A percentile compares a stretch with the other conserved stretches of the same genome.
phyloP scores from a whole-genome alignment of 192 early-diverging fungal species.

The Chytriomyces confervae region DNA sequence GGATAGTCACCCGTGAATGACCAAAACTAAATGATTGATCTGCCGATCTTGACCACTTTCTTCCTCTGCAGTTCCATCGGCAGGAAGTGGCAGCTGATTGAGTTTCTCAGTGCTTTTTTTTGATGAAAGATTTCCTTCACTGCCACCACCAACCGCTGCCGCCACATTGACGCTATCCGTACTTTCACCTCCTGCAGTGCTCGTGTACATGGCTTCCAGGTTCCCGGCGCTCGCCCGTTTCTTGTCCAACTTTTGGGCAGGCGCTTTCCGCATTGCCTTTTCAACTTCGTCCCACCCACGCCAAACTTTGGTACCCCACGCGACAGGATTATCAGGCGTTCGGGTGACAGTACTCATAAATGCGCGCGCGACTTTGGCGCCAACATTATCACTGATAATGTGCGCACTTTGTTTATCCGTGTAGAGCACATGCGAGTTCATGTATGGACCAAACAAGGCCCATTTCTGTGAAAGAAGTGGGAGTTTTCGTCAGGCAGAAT shows the following conservation, averaged over 20 bases:
- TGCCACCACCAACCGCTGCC: slow-evolving; percentile 14
- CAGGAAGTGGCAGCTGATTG: neutral
- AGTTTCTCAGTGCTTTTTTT: slow-evolving; percentile 30
- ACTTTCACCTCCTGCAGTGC: slow-evolving; percentile 3
- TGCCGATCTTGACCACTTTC: slow-evolving; percentile 58
- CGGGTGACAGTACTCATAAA: slow-evolving; percentile 63
- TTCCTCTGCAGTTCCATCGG: slow-evolving; percentile 50
- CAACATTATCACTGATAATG: slow-evolving; percentile 66
- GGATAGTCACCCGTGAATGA: slow-evolving; percentile 72
- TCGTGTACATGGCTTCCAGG: slow-evolving; percentile 36
- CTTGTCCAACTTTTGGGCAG: slow-evolving; percentile 43
- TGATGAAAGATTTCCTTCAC: slow-evolving; percentile 40
- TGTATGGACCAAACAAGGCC: slow-evolving; percentile 79
- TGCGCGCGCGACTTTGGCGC: slow-evolving; percentile 65
- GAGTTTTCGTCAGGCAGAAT: neutral
- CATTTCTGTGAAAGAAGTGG: slow-evolving; percentile 54
- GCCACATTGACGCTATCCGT: slow-evolving; percentile 22
- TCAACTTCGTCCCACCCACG: slow-evolving; percentile 80
- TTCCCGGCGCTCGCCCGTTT: slow-evolving; percentile 35
- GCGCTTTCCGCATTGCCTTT: slow-evolving; percentile 48
- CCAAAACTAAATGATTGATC: slow-evolving; percentile 81
- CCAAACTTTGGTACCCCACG: slow-evolving; percentile 70
- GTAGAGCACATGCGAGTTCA: slow-evolving; percentile 77
- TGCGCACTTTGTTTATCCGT: slow-evolving; percentile 66
- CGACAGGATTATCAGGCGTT: slow-evolving; percentile 7